phyloP scores from a whole-genome alignment of 768 basidiomycete genomes.

The Saitozyma sp. region DNA sequence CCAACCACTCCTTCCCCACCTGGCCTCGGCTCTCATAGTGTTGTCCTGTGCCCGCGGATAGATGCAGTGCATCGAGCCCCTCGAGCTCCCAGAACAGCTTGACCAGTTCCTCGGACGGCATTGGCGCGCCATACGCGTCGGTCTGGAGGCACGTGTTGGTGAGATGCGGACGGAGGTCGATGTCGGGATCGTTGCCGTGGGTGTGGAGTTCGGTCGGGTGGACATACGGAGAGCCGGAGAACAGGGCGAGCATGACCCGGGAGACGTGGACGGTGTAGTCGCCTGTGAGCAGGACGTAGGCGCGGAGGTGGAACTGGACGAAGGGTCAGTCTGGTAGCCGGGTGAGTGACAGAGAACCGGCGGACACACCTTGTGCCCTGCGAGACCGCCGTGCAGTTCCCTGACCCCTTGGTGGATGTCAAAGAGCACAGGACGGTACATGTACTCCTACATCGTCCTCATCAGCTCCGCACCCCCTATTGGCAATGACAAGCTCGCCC shows the following conservation, averaged over 20 bases:
- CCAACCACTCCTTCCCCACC: slow-evolving; percentile 55
- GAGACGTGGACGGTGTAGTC: slow-evolving; percentile 78
- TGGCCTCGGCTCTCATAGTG: slow-evolving; percentile 20
- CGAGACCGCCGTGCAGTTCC: slow-evolving; percentile 33
- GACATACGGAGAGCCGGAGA: slow-evolving; percentile 72
- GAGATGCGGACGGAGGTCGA: slow-evolving; percentile 59
- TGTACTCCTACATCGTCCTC: slow-evolving; percentile 69
- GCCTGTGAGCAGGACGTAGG: slow-evolving; percentile 66
- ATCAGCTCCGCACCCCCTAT: background rate
- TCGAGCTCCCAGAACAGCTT: slow-evolving; percentile 76
- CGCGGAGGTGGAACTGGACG: slow-evolving; percentile 92
- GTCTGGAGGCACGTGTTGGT: slow-evolving; percentile 21
- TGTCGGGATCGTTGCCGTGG: slow-evolving; percentile 59
- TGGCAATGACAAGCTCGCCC: background rate
- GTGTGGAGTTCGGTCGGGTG: slow-evolving; percentile 54
- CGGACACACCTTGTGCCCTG: slow-evolving; percentile 45
- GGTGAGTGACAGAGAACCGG: slow-evolving; percentile 11
- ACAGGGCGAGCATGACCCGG: slow-evolving; percentile 79
- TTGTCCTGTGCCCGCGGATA: slow-evolving; percentile 10
- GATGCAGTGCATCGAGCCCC: slow-evolving; percentile 53
- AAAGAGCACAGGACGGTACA: slow-evolving; percentile 72
- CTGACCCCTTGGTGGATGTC: slow-evolving; percentile 60
- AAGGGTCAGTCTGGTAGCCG: no score
- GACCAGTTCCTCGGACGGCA: slow-evolving; percentile 58
- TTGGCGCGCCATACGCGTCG: slow-evolving; percentile 62